phyloP scores from a whole-genome alignment of 352 stramenopile genomes.

The Globisporangium solare region DNA sequence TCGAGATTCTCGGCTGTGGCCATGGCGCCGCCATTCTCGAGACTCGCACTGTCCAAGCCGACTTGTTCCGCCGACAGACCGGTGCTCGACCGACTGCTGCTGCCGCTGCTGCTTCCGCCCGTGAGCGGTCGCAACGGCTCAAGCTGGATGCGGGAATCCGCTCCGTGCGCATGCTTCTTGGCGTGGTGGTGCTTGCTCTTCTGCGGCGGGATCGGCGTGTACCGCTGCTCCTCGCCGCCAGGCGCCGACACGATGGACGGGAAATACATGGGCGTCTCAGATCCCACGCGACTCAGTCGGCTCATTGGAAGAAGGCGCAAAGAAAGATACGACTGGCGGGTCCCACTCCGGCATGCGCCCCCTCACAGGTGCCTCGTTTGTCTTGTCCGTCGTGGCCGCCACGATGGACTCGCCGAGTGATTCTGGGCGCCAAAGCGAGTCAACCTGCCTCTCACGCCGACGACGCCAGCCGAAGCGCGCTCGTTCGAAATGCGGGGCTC shows the following conservation, averaged over 20 bases:
- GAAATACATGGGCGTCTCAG: slow-evolving; percentile 41
- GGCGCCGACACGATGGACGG: slow-evolving; percentile 41
- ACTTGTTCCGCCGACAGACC: slow-evolving; percentile 38
- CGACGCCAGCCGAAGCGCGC: too few species aligned
- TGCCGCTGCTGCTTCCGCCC: slow-evolving; percentile 15
- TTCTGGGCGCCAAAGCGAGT: too few species aligned
- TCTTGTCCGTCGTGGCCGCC: too few species aligned
- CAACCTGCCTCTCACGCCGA: too few species aligned
- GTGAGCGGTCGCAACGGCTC: slow-evolving; percentile 52
- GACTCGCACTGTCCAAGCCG: slow-evolving; percentile 19
- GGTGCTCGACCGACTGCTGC: slow-evolving; percentile 18
- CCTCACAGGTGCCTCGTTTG: too few species aligned
- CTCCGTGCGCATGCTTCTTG: slow-evolving; percentile 49
- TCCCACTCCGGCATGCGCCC: too few species aligned
- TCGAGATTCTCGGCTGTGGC: slow-evolving; percentile 26
- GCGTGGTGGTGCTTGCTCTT: slow-evolving; percentile 32
- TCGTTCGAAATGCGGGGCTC: too few species aligned
- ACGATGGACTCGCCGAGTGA: too few species aligned
- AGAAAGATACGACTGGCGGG: too few species aligned
- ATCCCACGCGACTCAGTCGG: slow-evolving; percentile 29
- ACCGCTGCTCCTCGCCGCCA: slow-evolving; percentile 17
- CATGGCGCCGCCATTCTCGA: too few species aligned
- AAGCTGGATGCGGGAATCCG: slow-evolving; percentile 56
- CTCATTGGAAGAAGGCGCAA: slow-evolving; percentile 15
- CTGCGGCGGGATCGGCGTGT: slow-evolving; percentile 50